phyloP scores from a whole-genome alignment of 2,329 filamentous ascomycete genomes.

The Colletotrichum noveboracense region DNA sequence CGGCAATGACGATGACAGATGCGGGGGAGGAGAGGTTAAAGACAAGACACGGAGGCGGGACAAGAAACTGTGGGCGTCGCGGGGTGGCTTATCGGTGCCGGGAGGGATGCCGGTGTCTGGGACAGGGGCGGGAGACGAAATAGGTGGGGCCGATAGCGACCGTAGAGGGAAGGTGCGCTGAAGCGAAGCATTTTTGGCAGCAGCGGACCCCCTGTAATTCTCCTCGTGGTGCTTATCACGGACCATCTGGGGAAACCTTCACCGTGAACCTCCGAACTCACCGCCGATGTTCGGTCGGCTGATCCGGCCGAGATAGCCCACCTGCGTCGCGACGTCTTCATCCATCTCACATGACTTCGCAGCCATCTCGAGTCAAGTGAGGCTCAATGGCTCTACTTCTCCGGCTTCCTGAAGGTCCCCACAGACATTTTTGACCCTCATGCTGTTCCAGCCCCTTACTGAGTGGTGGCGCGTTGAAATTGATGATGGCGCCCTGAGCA shows the following conservation, averaged over 20 bases:
- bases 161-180: not conserved
- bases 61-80: not conserved
- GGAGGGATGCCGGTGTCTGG: not conserved
- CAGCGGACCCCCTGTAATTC: not conserved
- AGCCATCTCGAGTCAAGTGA: not conserved
- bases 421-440: not conserved
- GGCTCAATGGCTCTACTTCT: not conserved
- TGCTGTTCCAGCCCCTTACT: not conserved
- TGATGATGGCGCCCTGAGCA: not conserved
- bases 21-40: constrained; percentile 5
- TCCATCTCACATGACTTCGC: not conserved
- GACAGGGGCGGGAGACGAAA: not conserved
- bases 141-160: constrained; percentile 1
- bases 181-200: not conserved
- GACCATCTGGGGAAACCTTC: not conserved
- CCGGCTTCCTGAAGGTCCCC: not conserved
- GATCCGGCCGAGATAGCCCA: constrained; percentile 1
- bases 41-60: not conserved
- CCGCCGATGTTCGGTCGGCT: constrained; percentile 2
- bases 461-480: not conserved
- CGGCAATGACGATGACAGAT: not conserved
- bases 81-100: constrained; percentile 15
- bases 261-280: not conserved
- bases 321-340: not conserved
- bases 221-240: not conserved